These are phyloP conservation scores for Purpureocillium lavendulum DNA, from an alignment of 2,329 filamentous ascomycete genomes.

Conservation along the genomic window DNA sequence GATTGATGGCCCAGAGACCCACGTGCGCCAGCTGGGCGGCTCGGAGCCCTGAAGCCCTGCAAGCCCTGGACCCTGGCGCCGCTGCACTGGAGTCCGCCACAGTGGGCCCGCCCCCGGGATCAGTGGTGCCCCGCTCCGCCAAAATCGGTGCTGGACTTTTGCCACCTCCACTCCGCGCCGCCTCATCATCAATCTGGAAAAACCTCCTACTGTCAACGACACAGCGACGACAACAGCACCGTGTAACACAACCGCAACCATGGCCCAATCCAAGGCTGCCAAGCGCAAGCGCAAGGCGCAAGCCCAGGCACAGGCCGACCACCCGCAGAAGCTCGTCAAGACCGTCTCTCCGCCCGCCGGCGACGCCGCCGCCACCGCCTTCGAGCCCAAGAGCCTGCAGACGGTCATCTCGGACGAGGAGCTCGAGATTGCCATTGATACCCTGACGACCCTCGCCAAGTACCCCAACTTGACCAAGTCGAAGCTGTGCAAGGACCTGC, in stretches of 20 bases:
- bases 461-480: constrained; percentile 59
- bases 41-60: too few species aligned
- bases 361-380: constrained; percentile 5
- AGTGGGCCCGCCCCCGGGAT: too few species aligned
- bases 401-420: constrained; percentile 55
- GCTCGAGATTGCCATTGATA: constrained; percentile 59
- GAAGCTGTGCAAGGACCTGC: constrained; percentile 57
- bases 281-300: constrained; percentile 36
- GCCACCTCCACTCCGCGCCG: too few species aligned
- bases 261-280: constrained; percentile 24
- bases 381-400: constrained; percentile 41
- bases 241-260: background rate
- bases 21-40: too few species aligned
- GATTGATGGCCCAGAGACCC: too few species aligned
- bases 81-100: too few species aligned
- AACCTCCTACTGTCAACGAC: too few species aligned
- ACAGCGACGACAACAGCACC: too few species aligned
- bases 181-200: too few species aligned
- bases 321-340: constrained; percentile 23
- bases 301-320: constrained; percentile 25
- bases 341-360: constrained; percentile 27
- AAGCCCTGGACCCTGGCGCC: too few species aligned
- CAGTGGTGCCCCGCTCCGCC: too few species aligned
- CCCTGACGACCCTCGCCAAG: constrained; percentile 46
- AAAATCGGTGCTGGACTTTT: too few species aligned